phyloP scores from a whole-genome alignment of 1,284 basidiomycete species.

The Pulchroboletus neoregius region DNA sequence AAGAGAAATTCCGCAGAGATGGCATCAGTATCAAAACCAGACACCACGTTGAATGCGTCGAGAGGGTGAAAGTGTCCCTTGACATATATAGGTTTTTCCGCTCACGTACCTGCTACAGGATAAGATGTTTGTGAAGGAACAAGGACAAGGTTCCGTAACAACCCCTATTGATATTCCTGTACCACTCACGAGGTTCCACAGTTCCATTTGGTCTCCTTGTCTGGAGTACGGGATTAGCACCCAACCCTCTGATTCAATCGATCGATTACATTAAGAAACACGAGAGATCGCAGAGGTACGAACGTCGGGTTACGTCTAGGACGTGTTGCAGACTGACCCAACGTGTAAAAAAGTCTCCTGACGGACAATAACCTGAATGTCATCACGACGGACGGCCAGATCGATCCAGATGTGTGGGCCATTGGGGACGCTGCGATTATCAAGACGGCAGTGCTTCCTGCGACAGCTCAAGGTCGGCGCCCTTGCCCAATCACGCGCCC shows the following conservation, averaged over 20 bases:
- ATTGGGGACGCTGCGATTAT: constrained; percentile 78
- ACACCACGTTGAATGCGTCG: constrained; percentile 78
- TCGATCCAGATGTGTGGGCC: constrained; percentile 75
- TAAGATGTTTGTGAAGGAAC: constrained; percentile 57
- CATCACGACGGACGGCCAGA: constrained; percentile 50
- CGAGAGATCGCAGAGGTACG: constrained; percentile 55
- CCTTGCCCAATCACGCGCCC: constrained; percentile 18
- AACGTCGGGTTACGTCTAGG: constrained; percentile 5
- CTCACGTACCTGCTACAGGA: constrained; percentile 37
- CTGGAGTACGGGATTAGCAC: constrained; percentile 81
- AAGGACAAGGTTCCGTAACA: constrained; percentile 49
- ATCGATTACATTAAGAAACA: constrained; percentile 63
- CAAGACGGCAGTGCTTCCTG: constrained; percentile 64
- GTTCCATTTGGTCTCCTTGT: constrained; percentile 80
- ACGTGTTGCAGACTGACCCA: constrained; percentile 12
- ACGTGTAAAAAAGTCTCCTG: constrained; percentile 42
- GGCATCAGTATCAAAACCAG: constrained; percentile 74
- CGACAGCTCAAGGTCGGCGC: constrained; percentile 70
- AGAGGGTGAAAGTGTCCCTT: constrained; percentile 42
- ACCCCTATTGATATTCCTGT: constrained; percentile 14
- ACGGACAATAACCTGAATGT: constrained; percentile 64
- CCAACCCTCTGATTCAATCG: constrained; percentile 70
- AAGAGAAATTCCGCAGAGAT: constrained; percentile 71
- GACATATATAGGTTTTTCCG: constrained; percentile 13
- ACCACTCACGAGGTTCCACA: constrained; percentile 29